Conservation (phyloP, 208 protist genomes). For the Naegleria lovaniensis region DNA sequence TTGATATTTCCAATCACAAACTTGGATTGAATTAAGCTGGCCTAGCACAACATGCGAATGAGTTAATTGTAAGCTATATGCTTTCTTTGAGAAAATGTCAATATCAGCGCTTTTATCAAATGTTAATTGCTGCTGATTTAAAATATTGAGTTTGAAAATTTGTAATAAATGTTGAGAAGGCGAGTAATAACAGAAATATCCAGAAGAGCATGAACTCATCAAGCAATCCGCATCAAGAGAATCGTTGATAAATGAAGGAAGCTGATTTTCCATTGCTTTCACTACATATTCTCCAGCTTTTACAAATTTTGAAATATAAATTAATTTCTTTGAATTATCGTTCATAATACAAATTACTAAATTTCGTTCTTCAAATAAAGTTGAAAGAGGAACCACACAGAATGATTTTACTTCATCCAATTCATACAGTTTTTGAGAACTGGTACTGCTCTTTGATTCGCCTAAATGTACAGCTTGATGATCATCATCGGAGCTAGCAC, state of each 20-base stretch:
- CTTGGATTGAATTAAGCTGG: neutral
- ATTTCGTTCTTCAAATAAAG: neutral
- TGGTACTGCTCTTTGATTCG: neutral
- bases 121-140: neutral
- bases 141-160: neutral
- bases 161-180: neutral
- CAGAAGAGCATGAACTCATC: neutral
- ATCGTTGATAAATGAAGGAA: neutral
- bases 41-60: neutral
- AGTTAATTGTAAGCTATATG: neutral
- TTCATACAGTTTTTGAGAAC: neutral
- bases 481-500: neutral
- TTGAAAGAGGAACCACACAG: neutral
- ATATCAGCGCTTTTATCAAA: neutral
- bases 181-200: neutral
- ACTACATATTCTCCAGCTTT: neutral
- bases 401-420: neutral
- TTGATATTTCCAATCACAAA: neutral
- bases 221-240: neutral
- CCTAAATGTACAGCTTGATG: neutral
- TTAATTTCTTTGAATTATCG: neutral
- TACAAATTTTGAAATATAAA: neutral
- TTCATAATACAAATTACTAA: neutral
- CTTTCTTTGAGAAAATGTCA: neutral
- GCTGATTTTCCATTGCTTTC: neutral